Percentiles rank a stretch among this genome's conserved stretches.
Evolutionary conservation across 352 stramenopile species (phyloP).

Genomic region (Phytophthora fragariaefolia): DNA sequence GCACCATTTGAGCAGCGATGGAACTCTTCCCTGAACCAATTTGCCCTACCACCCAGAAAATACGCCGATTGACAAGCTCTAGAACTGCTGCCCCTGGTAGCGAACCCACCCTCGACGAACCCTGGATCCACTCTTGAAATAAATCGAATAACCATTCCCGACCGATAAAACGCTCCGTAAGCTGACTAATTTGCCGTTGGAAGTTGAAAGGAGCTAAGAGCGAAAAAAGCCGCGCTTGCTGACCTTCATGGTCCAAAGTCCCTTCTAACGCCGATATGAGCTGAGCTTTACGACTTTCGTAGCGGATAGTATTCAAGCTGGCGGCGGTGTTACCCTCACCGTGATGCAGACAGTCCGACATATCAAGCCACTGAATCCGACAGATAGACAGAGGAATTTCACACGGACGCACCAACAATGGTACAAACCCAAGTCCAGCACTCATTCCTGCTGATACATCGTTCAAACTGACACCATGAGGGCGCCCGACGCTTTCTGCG

Average conservation of each 20-base stretch:
- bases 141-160: conserved; percentile 67
- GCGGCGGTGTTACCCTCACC: conserved; percentile 7
- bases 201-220: conserved; percentile 74
- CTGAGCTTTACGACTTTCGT: conserved; percentile 54
- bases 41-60: conserved; percentile 78
- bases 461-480: conserved; percentile 70
- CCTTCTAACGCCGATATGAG: conserved; percentile 61
- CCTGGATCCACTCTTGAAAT: conserved; percentile 60
- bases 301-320: conserved; percentile 63
- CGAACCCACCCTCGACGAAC: conserved; percentile 2
- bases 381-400: conserved; percentile 86
- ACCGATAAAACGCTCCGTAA: conserved; percentile 64
- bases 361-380: conserved; percentile 83
- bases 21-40: conserved; percentile 78
- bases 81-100: not conserved
- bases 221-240: conserved; percentile 73
- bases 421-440: conserved; percentile 70
- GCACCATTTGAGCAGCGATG: conserved; percentile 68
- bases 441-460: conserved; percentile 79
- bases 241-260: conserved; percentile 76
- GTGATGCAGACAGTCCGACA: conserved; percentile 75
- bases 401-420: conserved; percentile 71
- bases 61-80: conserved; percentile 34
- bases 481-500: conserved; percentile 71
- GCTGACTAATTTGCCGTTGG: conserved; percentile 77